Evolutionary conservation across 1,139 yeast genomes (phyloP).

Genomic region (Kurtzmaniella natalensis): DNA sequence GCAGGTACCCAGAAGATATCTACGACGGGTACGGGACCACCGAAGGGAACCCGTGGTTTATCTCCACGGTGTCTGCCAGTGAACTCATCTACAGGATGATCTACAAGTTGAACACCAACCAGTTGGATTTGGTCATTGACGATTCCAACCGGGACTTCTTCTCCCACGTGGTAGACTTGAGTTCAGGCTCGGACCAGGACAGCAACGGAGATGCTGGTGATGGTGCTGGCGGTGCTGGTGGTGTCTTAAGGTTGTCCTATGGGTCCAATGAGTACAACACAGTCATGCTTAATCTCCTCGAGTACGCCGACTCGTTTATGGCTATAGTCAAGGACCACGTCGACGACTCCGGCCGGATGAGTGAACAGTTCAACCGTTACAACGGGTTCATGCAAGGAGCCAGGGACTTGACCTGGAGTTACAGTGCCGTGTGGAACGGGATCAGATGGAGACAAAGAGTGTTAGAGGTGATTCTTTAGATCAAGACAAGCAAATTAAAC

Average conservation of each 20-base stretch:
- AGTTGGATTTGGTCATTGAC: conserved; percentile 23
- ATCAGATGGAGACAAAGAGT: conserved; percentile 56
- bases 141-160: conserved; percentile 25
- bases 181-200: conserved; percentile 23
- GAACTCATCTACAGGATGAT: conserved; percentile 46
- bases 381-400: conserved; percentile 91
- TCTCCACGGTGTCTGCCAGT: conserved; percentile 78
- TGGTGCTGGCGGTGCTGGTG: conserved; percentile 27
- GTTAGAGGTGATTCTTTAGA: too few relatives aligned
- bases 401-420: conserved; percentile 83
- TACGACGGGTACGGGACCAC: conserved; percentile 75
- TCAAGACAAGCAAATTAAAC: too few relatives aligned
- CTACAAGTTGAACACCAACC: conserved; percentile 20
- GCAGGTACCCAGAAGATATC: conserved; percentile 90
- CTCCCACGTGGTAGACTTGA: conserved; percentile 26
- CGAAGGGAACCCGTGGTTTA: conserved; percentile 95
- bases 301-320: conserved; percentile 73
- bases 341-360: conserved; percentile 67
- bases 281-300: conserved; percentile 43
- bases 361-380: conserved; percentile 82
- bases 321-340: conserved; percentile 69
- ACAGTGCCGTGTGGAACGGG: conserved; percentile 73
- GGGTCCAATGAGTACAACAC: conserved; percentile 44
- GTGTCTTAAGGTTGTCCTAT: conserved; percentile 26
- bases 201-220: too few relatives aligned